Conservation (phyloP, 257 asterid genomes). For the Ballota nigra region DNA sequence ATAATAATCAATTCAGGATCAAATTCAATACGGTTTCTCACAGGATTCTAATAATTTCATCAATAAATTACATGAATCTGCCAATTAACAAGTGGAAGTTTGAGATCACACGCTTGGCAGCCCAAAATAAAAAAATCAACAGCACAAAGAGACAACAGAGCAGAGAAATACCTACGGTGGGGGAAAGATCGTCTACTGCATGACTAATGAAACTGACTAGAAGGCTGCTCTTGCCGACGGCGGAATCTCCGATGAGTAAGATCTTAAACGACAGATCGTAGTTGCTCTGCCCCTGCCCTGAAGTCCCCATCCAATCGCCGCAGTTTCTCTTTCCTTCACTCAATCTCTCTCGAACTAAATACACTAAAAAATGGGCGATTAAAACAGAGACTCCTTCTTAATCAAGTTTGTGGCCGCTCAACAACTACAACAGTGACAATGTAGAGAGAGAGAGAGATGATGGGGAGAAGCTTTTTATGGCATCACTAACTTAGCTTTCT, state of each 20-base stretch:
- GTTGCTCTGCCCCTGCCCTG: conserved; percentile 58
- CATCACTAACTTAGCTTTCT: conserved; percentile 23
- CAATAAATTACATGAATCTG: conserved; percentile 2
- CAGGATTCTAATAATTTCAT: not conserved
- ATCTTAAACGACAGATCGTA: conserved; percentile 94
- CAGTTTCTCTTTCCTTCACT: conserved; percentile 15
- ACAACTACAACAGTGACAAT: conserved; percentile 32
- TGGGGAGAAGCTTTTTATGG: conserved; percentile 27
- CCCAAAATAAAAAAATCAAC: not conserved
- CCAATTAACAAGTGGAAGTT: not conserved
- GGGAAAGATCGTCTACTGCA: conserved; percentile 68
- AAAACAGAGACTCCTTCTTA: conserved; percentile 19
- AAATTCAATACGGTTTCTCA: not conserved
- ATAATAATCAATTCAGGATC: conserved; percentile 24
- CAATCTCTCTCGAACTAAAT: not conserved
- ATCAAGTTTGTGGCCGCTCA: conserved; percentile 25
- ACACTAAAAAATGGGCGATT: not conserved
- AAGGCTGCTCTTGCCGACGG: conserved; percentile 95
- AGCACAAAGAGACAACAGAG: not conserved
- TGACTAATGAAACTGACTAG: conserved; percentile 85
- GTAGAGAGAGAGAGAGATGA: conserved; percentile 32
- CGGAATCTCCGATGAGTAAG: conserved; percentile 92
- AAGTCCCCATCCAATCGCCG: conserved; percentile 50
- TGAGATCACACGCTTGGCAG: not conserved
- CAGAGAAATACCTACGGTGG: conserved; percentile 66